A percentile compares a stretch with the other conserved stretches of the same genome.
phyloP scores from a whole-genome alignment of 768 basidiomycete species.

The Psilocybe cubensis region DNA sequence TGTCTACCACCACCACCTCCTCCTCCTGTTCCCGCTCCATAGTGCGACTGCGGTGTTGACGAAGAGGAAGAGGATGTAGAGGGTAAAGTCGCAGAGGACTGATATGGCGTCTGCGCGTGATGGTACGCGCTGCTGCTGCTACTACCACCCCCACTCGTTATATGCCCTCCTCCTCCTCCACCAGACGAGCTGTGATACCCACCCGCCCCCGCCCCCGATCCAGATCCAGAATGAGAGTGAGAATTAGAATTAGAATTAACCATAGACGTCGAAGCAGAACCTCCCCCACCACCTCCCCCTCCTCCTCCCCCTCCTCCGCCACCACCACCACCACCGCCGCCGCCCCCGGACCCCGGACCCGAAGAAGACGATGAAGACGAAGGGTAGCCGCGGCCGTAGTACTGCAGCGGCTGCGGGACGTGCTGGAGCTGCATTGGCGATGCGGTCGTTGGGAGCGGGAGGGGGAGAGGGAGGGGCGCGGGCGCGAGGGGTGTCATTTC shows the following conservation, averaged over 20 bases:
- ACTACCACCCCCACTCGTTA: too few species aligned
- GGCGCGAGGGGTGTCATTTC: constrained; percentile 20
- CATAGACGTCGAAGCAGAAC: not conserved
- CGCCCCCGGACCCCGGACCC: not conserved
- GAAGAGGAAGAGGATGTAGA: not conserved
- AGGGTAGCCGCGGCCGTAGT: not conserved
- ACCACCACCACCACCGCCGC: too few species aligned
- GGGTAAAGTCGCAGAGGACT: constrained; percentile 1
- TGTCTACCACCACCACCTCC: too few species aligned
- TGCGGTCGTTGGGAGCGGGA: constrained; percentile 22
- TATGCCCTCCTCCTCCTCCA: not conserved
- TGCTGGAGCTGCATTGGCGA: constrained; percentile 30
- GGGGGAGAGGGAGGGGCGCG: constrained; percentile 15
- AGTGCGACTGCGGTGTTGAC: not conserved
- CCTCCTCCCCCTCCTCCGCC: not conserved
- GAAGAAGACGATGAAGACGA: not conserved
- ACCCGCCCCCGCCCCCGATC: not conserved
- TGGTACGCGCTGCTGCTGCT: not conserved
- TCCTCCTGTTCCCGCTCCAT: too few species aligned
- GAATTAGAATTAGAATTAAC: not conserved
- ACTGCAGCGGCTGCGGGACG: constrained; percentile 21
- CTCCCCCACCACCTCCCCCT: not conserved
- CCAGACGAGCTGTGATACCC: not conserved
- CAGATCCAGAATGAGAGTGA: not conserved
- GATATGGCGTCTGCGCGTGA: constrained; percentile 11